Conservation (phyloP, 768 basidiomycete species). For the Polyporus arcularius region DNA sequence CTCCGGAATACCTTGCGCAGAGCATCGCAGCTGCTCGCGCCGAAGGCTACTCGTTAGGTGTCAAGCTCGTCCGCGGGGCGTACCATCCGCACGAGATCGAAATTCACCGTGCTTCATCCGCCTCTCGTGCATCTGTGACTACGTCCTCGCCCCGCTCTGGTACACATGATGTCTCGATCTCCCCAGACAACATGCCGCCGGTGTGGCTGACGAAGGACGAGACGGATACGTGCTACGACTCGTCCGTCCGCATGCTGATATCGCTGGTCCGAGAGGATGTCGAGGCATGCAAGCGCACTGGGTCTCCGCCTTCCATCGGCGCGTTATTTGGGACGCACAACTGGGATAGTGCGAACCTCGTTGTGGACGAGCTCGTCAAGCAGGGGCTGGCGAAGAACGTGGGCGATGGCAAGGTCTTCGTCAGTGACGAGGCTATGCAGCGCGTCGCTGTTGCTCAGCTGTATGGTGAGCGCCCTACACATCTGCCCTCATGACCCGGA, state of each 20-base stretch:
- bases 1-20: slow-evolving; percentile 63
- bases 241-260: slow-evolving; percentile 57
- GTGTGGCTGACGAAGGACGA: slow-evolving; percentile 70
- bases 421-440: slow-evolving; percentile 60
- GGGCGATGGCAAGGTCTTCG: slow-evolving; percentile 28
- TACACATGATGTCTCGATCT: slow-evolving; percentile 45
- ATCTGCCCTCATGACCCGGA: neutral
- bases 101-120: slow-evolving; percentile 39
- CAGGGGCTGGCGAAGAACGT: slow-evolving; percentile 51
- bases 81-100: slow-evolving; percentile 80
- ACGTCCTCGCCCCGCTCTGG: slow-evolving; percentile 7
- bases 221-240: slow-evolving; percentile 76
- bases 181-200: slow-evolving; percentile 59
- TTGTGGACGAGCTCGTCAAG: slow-evolving; percentile 61
- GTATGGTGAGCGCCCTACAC: slow-evolving; percentile 56
- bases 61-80: slow-evolving; percentile 92
- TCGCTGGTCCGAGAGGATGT: slow-evolving; percentile 56
- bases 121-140: slow-evolving; percentile 3
- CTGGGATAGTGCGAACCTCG: slow-evolving; percentile 59
- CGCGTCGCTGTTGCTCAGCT: slow-evolving; percentile 78
- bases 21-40: slow-evolving; percentile 64
- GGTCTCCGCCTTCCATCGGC: slow-evolving; percentile 43
- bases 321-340: slow-evolving; percentile 91
- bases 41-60: slow-evolving; percentile 74
- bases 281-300: slow-evolving; percentile 9